Percentiles rank a stretch among this genome's conserved stretches.
Conservation (phyloP, 1,139 yeast genomes). For the Geotrichum europaeum region DNA sequence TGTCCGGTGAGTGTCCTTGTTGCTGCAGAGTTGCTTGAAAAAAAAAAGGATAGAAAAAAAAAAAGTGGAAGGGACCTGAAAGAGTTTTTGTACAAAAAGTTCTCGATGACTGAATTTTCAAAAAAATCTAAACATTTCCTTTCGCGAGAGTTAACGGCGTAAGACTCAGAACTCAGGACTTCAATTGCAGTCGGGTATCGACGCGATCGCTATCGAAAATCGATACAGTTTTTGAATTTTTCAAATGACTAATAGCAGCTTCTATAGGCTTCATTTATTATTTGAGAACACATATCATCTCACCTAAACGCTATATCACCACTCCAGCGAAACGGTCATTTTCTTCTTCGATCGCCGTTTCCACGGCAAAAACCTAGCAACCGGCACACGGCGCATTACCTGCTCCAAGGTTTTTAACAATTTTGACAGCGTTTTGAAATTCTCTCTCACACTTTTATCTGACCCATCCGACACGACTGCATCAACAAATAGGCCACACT, state of each 20-base stretch:
- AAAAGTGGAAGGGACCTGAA: not conserved
- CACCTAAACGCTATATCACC: not conserved
- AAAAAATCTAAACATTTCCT: not conserved
- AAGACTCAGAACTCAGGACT: not conserved
- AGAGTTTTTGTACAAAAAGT: not conserved
- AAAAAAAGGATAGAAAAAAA: not conserved
- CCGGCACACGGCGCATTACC: slow-evolving; percentile 5
- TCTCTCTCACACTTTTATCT: not conserved
- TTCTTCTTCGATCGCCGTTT: slow-evolving; percentile 6
- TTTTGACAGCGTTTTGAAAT: slow-evolving; percentile 1
- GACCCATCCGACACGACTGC: not conserved
- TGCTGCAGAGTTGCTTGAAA: not conserved
- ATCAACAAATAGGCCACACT: slow-evolving; percentile 4
- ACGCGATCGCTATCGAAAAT: too few species aligned
- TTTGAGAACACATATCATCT: not conserved
- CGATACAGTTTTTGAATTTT: too few species aligned
- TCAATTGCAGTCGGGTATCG: not conserved
- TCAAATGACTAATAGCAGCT: too few species aligned
- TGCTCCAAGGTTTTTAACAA: slow-evolving; percentile 1
- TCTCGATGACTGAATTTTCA: not conserved
- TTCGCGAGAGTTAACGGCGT: not conserved
- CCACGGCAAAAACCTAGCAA: slow-evolving; percentile 12
- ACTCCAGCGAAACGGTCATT: slow-evolving; percentile 9
- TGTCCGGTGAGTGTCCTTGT: not conserved
- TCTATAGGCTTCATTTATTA: not conserved